Base-by-base conservation (phyloP, 2,329 filamentous ascomycete species). In the Ceratocystis cubensis region DNA sequence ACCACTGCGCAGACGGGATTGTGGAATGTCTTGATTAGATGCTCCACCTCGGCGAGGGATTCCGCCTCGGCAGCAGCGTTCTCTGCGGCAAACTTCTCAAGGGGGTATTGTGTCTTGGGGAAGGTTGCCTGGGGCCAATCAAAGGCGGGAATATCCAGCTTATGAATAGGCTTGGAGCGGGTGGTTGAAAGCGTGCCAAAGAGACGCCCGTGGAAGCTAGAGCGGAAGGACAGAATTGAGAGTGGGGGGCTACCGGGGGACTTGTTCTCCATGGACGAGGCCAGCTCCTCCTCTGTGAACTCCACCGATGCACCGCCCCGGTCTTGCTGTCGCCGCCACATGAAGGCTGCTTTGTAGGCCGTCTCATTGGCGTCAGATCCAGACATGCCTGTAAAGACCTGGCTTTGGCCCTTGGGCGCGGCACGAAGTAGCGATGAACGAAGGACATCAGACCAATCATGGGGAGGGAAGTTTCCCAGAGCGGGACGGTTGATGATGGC, bases 51-150 rank as follows among this genome's bases (percentile, higher is more conserved):
- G 66, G 83, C 82, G 59, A 93, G 80, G 76, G 88, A 89, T 70
- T 86, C 83, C 71, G 84, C 78, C 76, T 92, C 89, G 73, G 89
- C 88, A 17, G 79, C 80, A 5, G 80, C 81, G 74, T 93, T 93
- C 75, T 89, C 88, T 68, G 83, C 79, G 4, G 77, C 81, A 73
- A 88, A 80, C 69, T 88, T 79, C 71, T 88, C 84, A 20, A 92
- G 82, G 1, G 89, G 89, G 76, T 92, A 92, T 76, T 88, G 88
- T 70, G 90, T 80, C 37, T 76, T 71, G n/a, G 89, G 89, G 80
- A 93, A 93, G 45, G 86, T 80, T n/a, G 88, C 88, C 76, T 89
- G 87, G 64, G 89, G 89, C 89, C 89, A 93, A 78, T 92, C 85
- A 74, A 93, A 93, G 69, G 88, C 87, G n/a, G 89, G 89, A 70